Evolutionary conservation across 1,139 yeast genomes (phyloP), one percentile per base, ranked within the genome.

Genomic region (Debaryomyces coudertii): DNA sequence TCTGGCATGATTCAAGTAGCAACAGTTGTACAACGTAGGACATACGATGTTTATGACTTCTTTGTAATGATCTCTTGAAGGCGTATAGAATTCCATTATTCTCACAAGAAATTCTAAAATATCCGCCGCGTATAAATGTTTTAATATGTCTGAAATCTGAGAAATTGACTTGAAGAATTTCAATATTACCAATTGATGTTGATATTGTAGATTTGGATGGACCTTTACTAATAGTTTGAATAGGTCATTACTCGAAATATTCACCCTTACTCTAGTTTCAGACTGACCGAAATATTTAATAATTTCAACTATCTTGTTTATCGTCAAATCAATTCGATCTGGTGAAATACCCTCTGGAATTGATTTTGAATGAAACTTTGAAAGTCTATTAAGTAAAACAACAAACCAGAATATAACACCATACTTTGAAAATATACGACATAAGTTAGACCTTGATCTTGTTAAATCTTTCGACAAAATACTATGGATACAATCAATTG

Each of bases 1-100:
- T 23, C 79, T 66, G 1, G 63, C 54, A 46, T 76, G 76, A 53
- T 82, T 81, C 53, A 85, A 69, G 43, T 84, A 80, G 53, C 89
- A 82, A 41, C 83, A 71, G 52, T 81, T 82, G 65, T 77, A 79
- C 22, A 79, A 56, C 1, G 73, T 64, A 0, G 82, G 80, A 39
- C 77, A 67, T 3, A 74, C 60, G 7, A 73, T 58, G 50, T 75
- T 76, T 44, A 74, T 61, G 11, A 69, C 66, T 47, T 77, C 81
- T 43, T 71, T 73, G 47, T 72, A 71, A 34, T 67, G 65, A 0
- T 49, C 50, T 7, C 57, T 57, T 3, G 54, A 27, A 0, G 76
- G 72, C 0, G 63, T 50, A 49, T 65, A 63, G 41, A 57, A 55
- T 55, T 65, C 61, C 50, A 73, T 50, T 45, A 65, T 49, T 22